A percentile compares a stretch with the other conserved stretches of the same genome.
Conservation (phyloP, 2,329 filamentous ascomycete genomes). For the Chrysoporthe cubensis region DNA sequence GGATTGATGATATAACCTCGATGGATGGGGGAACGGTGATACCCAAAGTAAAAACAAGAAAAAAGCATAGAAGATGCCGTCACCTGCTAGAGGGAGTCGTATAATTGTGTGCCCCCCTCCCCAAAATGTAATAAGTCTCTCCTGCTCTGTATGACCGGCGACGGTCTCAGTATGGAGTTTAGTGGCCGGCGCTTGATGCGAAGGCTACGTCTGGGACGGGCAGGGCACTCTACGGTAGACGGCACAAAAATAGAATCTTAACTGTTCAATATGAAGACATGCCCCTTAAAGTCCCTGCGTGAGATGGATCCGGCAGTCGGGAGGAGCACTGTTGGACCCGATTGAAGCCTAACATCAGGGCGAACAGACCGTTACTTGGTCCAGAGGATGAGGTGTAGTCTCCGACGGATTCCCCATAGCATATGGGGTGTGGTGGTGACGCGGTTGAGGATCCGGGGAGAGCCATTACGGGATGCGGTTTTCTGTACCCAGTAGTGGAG, state of each 20-base stretch:
- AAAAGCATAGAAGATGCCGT: neutral
- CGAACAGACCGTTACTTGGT: neutral
- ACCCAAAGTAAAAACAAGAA: neutral
- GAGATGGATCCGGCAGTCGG: no score
- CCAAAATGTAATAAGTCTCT: no score
- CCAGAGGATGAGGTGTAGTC: neutral
- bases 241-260: slow-evolving; percentile 11
- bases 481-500: neutral
- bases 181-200: slow-evolving; percentile 17
- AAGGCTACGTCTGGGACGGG: slow-evolving; percentile 6
- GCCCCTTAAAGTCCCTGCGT: neutral
- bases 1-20: slow-evolving; percentile 17
- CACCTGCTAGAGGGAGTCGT: neutral
- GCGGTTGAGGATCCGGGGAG: neutral
- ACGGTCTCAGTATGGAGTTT: neutral
- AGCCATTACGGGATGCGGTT: neutral
- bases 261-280: neutral
- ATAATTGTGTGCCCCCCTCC: neutral
- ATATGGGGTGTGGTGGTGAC: neutral
- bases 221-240: slow-evolving; percentile 6
- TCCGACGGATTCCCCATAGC: neutral
- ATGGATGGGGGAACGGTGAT: neutral
- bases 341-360: neutral
- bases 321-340: neutral
- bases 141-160: neutral